Evolutionary conservation across 148 eudicot species (phyloP), one percentile per base, ranked within the genome.

Genomic region (Rhododendron kiyosumense): DNA sequence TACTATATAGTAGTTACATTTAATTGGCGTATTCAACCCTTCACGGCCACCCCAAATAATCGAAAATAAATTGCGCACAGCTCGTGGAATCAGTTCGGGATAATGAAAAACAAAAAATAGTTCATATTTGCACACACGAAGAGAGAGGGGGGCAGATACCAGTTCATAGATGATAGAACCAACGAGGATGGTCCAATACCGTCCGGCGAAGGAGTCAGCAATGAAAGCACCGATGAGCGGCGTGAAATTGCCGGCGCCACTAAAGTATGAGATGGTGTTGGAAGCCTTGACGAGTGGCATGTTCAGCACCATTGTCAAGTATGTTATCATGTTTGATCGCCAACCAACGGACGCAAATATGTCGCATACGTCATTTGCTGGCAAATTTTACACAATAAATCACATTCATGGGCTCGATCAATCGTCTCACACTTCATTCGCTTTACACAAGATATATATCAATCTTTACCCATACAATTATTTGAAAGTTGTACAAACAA

Each of bases 331-430:
- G 86, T 95, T 95, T 34, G 93, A 90, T 81, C 91, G 88, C 74
- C 89, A 94, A 0, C 98, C 96, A 7, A 91, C 86, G 12, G 84
- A 85, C 0, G 96, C 96, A 84, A 95, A 92, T 88, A 90, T 91
- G 84, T 95, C 98, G 63, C 98, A 94, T 78, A 94, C 76, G 82
- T 95, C 98, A 73, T 90, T 95, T 85, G 93, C 98, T 95, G 96
- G 34, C 80, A 79, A 54, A 3, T 0, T 85, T 14, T 17, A 2
- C 3, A 14, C 34, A 74, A 24, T 6, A 61, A 9, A 7, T 67
- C 34, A 67, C 15, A 67, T 28, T 67, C 32, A 67, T 61, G 17
- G 3, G 5, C 17, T 59, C 18, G 6, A 38, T 38, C 43, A 38
- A 3, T 63, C 28, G 4, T 63, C 69, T 22, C 69, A 59, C 69